A percentile compares a stretch with the other conserved stretches of the same genome.
phyloP scores from a whole-genome alignment of 805 yeast species.

The Candida odintsovae region DNA sequence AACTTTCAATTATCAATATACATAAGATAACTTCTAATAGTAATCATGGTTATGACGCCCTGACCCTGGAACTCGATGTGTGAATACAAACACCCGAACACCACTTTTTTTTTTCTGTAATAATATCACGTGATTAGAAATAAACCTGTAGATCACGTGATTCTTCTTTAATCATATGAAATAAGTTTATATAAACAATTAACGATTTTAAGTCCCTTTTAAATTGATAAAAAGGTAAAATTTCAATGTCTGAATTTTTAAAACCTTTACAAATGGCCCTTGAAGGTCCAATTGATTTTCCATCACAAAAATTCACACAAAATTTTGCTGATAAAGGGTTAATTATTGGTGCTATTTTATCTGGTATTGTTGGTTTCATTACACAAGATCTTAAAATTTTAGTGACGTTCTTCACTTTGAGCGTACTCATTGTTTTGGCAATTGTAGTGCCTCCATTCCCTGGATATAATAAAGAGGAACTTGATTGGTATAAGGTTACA shows the following conservation, averaged over 20 bases:
- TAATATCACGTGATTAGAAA: too few relatives aligned
- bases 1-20: too few relatives aligned
- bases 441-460: conserved; percentile 57
- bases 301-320: conserved; percentile 23
- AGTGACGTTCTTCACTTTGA: conserved; percentile 33
- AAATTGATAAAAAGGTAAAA: too few relatives aligned
- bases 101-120: too few relatives aligned
- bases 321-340: conserved; percentile 14
- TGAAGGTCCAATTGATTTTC: conserved; percentile 29
- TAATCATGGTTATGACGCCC: too few relatives aligned
- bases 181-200: too few relatives aligned
- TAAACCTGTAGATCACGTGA: too few relatives aligned
- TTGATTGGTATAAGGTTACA: not conserved
- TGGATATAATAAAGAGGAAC: conserved; percentile 37
- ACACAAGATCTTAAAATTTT: conserved; percentile 38
- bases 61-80: too few relatives aligned
- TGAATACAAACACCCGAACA: too few relatives aligned
- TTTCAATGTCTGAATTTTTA: conserved; percentile 31
- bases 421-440: conserved; percentile 28
- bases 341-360: conserved; percentile 24
- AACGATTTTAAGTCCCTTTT: too few relatives aligned
- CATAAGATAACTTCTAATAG: too few relatives aligned
- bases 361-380: conserved; percentile 44
- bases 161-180: too few relatives aligned
- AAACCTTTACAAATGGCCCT: conserved; percentile 22